Percentiles rank a stretch among this genome's conserved stretches.
phyloP scores from a whole-genome alignment of 202 grass and related monocot species.

The Dendrocalamus latiflorus region DNA sequence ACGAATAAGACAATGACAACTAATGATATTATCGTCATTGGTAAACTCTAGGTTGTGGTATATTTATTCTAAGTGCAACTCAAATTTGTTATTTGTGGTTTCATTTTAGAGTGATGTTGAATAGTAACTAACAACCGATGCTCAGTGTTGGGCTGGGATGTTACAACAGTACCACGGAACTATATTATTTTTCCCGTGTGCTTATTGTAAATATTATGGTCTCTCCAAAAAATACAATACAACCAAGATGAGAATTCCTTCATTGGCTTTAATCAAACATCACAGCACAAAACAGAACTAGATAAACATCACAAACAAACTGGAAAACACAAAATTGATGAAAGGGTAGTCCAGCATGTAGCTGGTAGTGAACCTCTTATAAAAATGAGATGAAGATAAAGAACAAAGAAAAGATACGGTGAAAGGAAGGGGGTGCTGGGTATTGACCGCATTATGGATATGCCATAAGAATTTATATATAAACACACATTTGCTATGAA shows the following conservation, averaged over 20 bases:
- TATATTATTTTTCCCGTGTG: too few relatives aligned
- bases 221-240: background rate
- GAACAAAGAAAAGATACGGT: background rate
- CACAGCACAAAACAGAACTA: background rate
- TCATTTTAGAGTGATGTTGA: too few relatives aligned
- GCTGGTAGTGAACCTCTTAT: background rate
- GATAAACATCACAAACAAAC: background rate
- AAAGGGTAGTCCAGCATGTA: background rate
- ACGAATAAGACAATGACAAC: too few relatives aligned
- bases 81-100: too few relatives aligned
- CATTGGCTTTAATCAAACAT: background rate
- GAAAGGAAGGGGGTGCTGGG: too few relatives aligned
- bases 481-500: background rate
- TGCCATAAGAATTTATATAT: slow-evolving; percentile 30
- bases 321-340: background rate
- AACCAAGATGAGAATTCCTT: background rate
- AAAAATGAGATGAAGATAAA: background rate
- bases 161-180: too few relatives aligned
- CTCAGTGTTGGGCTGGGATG: too few relatives aligned
- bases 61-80: too few relatives aligned
- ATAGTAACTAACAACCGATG: too few relatives aligned
- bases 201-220: background rate
- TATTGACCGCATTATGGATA: too few relatives aligned
- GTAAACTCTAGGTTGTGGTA: too few relatives aligned
- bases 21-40: too few relatives aligned